A percentile compares a stretch with the other conserved stretches of the same genome.
Evolutionary conservation across 768 basidiomycete species (phyloP).

Genomic region (Mycena polygramma): DNA sequence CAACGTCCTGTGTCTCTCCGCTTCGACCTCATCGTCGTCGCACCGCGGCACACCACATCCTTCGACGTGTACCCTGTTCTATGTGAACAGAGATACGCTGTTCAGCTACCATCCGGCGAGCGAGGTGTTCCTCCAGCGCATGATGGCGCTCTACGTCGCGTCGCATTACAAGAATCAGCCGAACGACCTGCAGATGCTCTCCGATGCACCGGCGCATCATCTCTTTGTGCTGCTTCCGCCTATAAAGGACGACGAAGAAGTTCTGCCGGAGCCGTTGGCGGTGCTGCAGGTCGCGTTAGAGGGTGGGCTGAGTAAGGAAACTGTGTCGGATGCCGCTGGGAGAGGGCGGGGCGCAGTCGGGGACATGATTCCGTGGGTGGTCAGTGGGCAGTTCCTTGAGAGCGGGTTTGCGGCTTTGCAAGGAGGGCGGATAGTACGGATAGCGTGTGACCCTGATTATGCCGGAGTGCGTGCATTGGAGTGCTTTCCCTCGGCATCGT

Average conservation of each 20-base stretch:
- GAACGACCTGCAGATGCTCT: constrained; percentile 97
- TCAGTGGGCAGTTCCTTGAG: constrained; percentile 97
- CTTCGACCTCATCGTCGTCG: constrained; percentile 66
- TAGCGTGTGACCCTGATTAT: constrained; percentile 97
- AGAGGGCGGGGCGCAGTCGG: constrained; percentile 90
- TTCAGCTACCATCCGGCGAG: constrained; percentile 98
- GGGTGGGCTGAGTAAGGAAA: constrained; percentile 88
- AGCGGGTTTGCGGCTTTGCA: constrained; percentile 92
- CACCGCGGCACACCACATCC: constrained; percentile 93
- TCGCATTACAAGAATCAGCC: constrained; percentile 99
- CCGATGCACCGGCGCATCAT: constrained; percentile 97
- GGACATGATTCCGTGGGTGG: constrained; percentile 98
- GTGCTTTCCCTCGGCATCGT: neutral
- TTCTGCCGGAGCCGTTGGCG: constrained; percentile 94
- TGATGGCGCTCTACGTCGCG: constrained; percentile 98
- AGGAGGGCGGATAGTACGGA: constrained; percentile 91
- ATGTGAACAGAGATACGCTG: constrained; percentile 94
- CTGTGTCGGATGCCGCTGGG: constrained; percentile 87
- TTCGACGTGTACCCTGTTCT: constrained; percentile 93
- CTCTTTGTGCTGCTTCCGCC: constrained; percentile 97
- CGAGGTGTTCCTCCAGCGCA: constrained; percentile 97
- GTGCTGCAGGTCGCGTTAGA: constrained; percentile 97
- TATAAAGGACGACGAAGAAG: constrained; percentile 89
- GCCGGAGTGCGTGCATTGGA: constrained; percentile 71
- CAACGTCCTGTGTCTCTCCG: constrained; percentile 89